These are phyloP conservation scores for Paragyromitra xinjiangensis DNA, from an alignment of 495 filamentous ascomycete species.

Conservation along the genomic window DNA sequence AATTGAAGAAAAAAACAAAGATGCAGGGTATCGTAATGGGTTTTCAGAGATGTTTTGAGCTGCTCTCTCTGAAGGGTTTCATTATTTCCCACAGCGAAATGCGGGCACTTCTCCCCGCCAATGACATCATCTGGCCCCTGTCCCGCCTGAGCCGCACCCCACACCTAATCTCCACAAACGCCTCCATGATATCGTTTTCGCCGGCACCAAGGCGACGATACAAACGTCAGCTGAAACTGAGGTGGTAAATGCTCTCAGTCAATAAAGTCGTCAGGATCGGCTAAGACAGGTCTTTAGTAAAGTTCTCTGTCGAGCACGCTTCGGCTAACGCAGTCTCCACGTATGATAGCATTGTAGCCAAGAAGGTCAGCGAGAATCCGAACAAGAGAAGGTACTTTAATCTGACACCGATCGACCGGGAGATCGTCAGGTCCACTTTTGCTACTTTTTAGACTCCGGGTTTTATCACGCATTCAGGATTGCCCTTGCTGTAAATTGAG, in stretches of 20 bases:
- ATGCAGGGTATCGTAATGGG: background rate
- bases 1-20: background rate
- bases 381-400: background rate
- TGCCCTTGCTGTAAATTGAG: no score
- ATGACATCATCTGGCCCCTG: slow-evolving; percentile 12
- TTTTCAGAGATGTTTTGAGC: background rate
- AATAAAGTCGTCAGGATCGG: no score
- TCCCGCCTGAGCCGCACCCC: background rate
- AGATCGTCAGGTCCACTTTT: background rate
- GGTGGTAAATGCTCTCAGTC: no score
- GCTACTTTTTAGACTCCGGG: no score
- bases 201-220: background rate
- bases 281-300: no score
- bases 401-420: background rate
- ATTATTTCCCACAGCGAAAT: background rate
- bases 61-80: background rate
- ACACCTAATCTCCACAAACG: background rate
- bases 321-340: background rate
- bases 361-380: background rate
- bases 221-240: no score
- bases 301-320: background rate
- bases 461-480: no score
- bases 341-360: background rate
- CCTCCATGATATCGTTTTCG: background rate
- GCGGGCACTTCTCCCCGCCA: slow-evolving; percentile 7